Conservation (phyloP, 2,329 filamentous ascomycete genomes). For the Davidsoniella virescens region DNA sequence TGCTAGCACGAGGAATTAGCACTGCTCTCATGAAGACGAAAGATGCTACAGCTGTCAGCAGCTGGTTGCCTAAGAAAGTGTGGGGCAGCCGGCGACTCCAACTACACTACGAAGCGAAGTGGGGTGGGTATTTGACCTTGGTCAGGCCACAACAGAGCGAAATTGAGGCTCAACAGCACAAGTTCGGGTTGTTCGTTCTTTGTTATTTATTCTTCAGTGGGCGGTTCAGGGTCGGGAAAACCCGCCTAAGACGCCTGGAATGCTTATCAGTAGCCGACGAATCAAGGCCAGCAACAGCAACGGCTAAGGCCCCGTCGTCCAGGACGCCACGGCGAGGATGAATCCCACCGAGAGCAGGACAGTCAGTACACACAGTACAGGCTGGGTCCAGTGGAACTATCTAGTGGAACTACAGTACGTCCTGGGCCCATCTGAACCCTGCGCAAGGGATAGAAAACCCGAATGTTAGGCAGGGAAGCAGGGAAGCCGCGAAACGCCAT, state of each 20-base stretch:
- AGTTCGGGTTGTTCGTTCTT: neutral
- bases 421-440: too few relatives aligned
- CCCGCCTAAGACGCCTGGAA: conserved; percentile 11
- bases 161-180: neutral
- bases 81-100: neutral
- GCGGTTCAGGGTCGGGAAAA: conserved; percentile 13
- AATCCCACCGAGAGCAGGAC: too few relatives aligned
- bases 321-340: too few relatives aligned
- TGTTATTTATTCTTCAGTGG: neutral
- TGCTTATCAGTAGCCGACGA: neutral
- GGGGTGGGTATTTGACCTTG: neutral
- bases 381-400: too few relatives aligned
- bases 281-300: neutral
- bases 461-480: neutral
- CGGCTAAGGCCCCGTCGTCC: too few relatives aligned
- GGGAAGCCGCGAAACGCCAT: conserved; percentile 8
- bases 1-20: too few relatives aligned
- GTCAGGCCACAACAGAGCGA: neutral
- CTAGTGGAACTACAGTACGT: too few relatives aligned
- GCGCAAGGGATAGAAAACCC: too few relatives aligned
- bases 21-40: too few relatives aligned
- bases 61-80: neutral
- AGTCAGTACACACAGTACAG: too few relatives aligned
- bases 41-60: neutral
- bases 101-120: neutral